A percentile compares a stretch with the other conserved stretches of the same genome.
Conservation (phyloP, 106 monocot species). For the Ottelia alismoides region DNA sequence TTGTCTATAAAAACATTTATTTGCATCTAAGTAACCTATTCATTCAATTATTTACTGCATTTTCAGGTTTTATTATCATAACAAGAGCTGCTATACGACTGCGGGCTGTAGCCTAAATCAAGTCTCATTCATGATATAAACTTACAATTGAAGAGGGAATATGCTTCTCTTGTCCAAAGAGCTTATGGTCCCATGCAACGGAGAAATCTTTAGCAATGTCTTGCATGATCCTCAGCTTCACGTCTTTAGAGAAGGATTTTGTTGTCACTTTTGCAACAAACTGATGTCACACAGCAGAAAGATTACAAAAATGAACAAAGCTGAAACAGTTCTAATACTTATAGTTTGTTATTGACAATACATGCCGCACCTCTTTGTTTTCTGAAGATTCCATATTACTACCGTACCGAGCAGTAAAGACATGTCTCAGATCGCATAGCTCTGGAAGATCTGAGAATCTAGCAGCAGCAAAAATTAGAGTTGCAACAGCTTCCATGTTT, state of each 20-base stretch:
- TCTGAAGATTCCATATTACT: constrained; percentile 41
- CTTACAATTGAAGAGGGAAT: constrained; percentile 7
- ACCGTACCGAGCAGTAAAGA: constrained; percentile 45
- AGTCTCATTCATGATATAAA: no score
- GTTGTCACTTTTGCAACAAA: constrained; percentile 40
- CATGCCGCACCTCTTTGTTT: constrained; percentile 45
- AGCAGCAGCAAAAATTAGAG: constrained; percentile 81
- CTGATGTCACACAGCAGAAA: constrained; percentile 1
- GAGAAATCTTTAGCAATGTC: constrained; percentile 54
- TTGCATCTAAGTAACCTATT: no score
- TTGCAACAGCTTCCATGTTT: constrained; percentile 58
- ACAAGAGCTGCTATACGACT: no score
- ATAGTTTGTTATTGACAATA: neutral
- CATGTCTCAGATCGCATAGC: constrained; percentile 47
- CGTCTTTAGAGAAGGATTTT: constrained; percentile 44
- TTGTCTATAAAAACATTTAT: no score
- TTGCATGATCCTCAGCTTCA: constrained; percentile 60
- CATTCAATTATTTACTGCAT: no score
- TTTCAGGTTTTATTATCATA: no score
- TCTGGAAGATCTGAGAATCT: constrained; percentile 86
- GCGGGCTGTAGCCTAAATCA: no score
- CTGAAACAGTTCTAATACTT: neutral
- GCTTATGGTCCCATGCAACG: constrained; percentile 33
- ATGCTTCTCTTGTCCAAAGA: constrained; percentile 16
- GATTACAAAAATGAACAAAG: neutral